These are phyloP conservation scores for Insectozyma bohioensis DNA, from an alignment of 1,139 yeast genomes.

Conservation along the genomic window DNA sequence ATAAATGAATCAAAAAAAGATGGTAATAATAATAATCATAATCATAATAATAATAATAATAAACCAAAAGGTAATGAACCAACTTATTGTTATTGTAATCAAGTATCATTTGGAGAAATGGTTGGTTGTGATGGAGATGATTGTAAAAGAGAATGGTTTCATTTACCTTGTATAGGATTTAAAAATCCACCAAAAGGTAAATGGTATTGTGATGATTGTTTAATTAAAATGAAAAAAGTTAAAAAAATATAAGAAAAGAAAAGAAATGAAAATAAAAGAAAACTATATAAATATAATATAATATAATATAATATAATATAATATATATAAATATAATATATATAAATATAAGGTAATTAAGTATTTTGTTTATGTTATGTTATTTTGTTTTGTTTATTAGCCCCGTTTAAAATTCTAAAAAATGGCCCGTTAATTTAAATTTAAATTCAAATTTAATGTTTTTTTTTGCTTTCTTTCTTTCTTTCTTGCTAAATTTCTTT, in stretches of 20 bases:
- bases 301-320: too few relatives aligned
- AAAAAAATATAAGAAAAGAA: slow-evolving; percentile 4
- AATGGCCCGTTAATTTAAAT: too few relatives aligned
- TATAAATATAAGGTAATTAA: too few relatives aligned
- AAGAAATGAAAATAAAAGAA: too few relatives aligned
- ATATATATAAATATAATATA: too few relatives aligned
- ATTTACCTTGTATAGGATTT: slow-evolving; percentile 91
- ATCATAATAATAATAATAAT: not conserved
- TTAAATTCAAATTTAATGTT: too few relatives aligned
- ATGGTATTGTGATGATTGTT: slow-evolving; percentile 96
- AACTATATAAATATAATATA: too few relatives aligned
- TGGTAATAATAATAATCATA: slow-evolving; percentile 7
- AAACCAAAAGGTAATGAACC: slow-evolving; percentile 51
- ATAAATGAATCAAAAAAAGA: slow-evolving; percentile 7
- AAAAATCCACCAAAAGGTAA: slow-evolving; percentile 91
- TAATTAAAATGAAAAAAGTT: slow-evolving; percentile 35
- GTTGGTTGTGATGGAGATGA: slow-evolving; percentile 96
- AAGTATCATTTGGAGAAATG: slow-evolving; percentile 97
- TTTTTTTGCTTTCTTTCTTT: too few relatives aligned
- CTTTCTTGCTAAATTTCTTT: too few relatives aligned
- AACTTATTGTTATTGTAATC: slow-evolving; percentile 92
- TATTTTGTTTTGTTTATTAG: too few relatives aligned
- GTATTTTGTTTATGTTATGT: too few relatives aligned
- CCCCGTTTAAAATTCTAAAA: too few relatives aligned
- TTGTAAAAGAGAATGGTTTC: slow-evolving; percentile 96